These are phyloP conservation scores for Penicillium cataractarum DNA, from an alignment of 495 filamentous ascomycete species.

Conservation along the genomic window DNA sequence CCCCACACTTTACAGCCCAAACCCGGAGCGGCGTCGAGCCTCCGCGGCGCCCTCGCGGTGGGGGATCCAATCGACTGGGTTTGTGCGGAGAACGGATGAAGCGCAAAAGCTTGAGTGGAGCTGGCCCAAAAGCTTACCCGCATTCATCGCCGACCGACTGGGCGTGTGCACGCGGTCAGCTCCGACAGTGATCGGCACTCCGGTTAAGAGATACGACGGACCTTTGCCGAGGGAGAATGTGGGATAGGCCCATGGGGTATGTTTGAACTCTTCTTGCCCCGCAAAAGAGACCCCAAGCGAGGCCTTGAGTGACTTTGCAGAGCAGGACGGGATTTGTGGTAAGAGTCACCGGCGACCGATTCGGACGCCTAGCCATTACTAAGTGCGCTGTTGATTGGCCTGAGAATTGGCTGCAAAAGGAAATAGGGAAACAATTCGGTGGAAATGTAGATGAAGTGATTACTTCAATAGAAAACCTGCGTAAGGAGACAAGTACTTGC, in stretches of 20 bases:
- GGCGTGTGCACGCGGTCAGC: neutral
- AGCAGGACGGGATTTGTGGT: neutral
- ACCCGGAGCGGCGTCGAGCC: conserved; percentile 7
- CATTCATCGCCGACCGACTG: neutral
- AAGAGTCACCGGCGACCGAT: neutral
- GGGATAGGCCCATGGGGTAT: neutral
- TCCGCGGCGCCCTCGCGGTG: neutral
- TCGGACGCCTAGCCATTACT: neutral
- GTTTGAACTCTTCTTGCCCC: no score
- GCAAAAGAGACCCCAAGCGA: neutral
- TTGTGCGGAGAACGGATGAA: conserved; percentile 8
- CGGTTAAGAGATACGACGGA: neutral
- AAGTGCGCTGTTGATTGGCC: neutral
- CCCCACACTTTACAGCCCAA: conserved; percentile 4
- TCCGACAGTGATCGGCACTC: neutral
- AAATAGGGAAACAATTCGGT: neutral
- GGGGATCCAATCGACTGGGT: conserved; percentile 15
- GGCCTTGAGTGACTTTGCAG: no score
- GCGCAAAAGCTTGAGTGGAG: conserved; percentile 19
- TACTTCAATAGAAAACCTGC: no score
- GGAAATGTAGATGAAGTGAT: no score
- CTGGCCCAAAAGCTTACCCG: conserved; percentile 12
- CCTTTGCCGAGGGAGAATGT: neutral
- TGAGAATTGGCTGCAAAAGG: neutral
- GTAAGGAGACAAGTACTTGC: neutral